A percentile compares a stretch with the other conserved stretches of the same genome.
These are phyloP conservation scores for Phytophthora citrophthora DNA, from an alignment of 352 stramenopile genomes.

Conservation along the genomic window DNA sequence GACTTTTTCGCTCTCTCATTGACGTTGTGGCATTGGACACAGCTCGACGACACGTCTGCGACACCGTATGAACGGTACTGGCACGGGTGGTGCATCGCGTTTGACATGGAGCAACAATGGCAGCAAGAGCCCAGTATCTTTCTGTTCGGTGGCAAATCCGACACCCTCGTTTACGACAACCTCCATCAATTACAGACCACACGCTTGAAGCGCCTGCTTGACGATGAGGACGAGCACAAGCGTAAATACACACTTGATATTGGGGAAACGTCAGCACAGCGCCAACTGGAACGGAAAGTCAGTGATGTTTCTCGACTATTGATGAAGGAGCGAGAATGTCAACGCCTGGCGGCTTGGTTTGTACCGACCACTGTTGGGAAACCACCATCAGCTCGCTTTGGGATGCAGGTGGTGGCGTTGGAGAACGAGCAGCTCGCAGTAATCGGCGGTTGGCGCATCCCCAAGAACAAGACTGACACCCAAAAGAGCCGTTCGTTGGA, in stretches of 20 bases:
- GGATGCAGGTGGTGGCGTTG: conserved; percentile 49
- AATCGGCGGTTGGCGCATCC: conserved; percentile 36
- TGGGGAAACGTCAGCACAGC: not conserved
- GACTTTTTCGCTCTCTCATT: conserved; percentile 61
- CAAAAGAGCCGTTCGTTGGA: conserved; percentile 36
- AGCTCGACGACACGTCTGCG: conserved; percentile 39
- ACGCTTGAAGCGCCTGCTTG: conserved; percentile 20
- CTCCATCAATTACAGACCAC: conserved; percentile 45
- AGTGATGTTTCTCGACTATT: conserved; percentile 15
- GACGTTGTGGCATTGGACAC: conserved; percentile 53
- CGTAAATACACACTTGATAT: not conserved
- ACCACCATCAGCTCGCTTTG: conserved; percentile 54
- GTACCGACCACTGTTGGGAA: conserved; percentile 56
- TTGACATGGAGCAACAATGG: conserved; percentile 32
- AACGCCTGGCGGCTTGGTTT: conserved; percentile 38
- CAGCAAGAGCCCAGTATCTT: conserved; percentile 46
- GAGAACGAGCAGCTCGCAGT: conserved; percentile 51
- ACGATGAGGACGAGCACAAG: conserved; percentile 18
- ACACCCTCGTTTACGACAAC: conserved; percentile 56
- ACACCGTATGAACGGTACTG: conserved; percentile 49
- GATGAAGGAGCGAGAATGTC: conserved; percentile 18
- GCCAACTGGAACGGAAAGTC: conserved; percentile 4
- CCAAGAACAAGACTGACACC: conserved; percentile 16
- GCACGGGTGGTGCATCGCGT: conserved; percentile 43
- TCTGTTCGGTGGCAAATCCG: conserved; percentile 71